phyloP scores from a whole-genome alignment of 257 asterid species.

The Solanum bukasovii region DNA sequence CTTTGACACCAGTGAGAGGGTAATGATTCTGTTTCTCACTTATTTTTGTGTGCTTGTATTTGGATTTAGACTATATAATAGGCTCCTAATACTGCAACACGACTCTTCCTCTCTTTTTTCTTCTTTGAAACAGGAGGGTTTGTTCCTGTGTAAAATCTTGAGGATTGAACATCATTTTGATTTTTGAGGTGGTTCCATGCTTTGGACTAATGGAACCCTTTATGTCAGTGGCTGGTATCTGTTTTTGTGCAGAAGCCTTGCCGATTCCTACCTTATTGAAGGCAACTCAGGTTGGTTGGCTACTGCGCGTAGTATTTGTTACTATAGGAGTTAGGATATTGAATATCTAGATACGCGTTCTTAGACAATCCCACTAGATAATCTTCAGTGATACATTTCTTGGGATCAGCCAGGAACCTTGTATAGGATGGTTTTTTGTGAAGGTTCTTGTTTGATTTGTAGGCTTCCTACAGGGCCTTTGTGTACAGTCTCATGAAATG shows the following conservation, averaged over 20 bases:
- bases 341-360: not conserved
- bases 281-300: slow-evolving; percentile 40
- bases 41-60: not conserved
- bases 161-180: not conserved
- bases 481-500: not conserved
- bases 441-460: not conserved
- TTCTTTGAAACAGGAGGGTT: not conserved
- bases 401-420: not conserved
- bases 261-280: slow-evolving; percentile 5
- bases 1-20: slow-evolving; percentile 7
- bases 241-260: not conserved
- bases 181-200: not conserved
- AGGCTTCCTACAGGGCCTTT: not conserved
- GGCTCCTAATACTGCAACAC: not conserved
- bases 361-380: not conserved
- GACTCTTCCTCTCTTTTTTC: not conserved
- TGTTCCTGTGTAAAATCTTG: not conserved
- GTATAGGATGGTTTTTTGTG: not conserved
- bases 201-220: not conserved
- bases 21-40: not conserved
- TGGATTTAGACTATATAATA: not conserved
- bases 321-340: not conserved
- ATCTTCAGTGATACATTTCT: not conserved
- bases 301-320: slow-evolving; percentile 9
- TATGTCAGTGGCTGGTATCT: slow-evolving; percentile 8